These are phyloP conservation scores for Colletotrichum phormii DNA, from an alignment of 2,329 filamentous ascomycete species.

Conservation along the genomic window DNA sequence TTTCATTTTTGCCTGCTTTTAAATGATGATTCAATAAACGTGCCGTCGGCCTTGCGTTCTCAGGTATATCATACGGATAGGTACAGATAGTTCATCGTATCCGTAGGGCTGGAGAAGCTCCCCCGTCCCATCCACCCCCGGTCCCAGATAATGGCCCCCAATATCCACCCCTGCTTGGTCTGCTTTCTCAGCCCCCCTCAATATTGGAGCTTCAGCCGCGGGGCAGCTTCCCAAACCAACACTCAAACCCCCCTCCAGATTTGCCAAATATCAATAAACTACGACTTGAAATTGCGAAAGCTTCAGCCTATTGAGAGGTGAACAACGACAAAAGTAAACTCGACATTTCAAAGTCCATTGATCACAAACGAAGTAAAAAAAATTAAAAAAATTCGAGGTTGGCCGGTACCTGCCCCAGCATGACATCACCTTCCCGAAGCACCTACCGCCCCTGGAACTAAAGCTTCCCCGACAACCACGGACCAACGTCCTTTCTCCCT, in stretches of 20 bases:
- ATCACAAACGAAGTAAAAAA: background rate
- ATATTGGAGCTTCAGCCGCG: background rate
- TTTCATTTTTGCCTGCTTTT: no score
- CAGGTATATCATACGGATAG: no score
- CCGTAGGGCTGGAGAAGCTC: background rate
- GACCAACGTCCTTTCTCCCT: background rate
- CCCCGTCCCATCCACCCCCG: background rate
- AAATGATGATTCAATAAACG: background rate
- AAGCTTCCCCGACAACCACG: background rate
- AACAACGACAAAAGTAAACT: background rate
- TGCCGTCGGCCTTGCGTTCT: background rate
- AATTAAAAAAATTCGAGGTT: background rate
- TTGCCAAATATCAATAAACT: background rate
- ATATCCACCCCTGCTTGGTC: background rate
- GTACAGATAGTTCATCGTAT: background rate
- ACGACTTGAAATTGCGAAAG: background rate
- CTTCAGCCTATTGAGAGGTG: background rate
- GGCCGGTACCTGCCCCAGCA: background rate
- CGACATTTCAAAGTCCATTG: background rate
- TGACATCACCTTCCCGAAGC: conserved; percentile 18
- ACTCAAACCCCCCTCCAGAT: background rate
- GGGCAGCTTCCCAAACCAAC: background rate
- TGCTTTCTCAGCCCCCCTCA: background rate
- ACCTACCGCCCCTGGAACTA: background rate
- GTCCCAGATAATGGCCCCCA: background rate